Evolutionary conservation across 768 basidiomycete genomes (phyloP).

Genomic region (Lentinula raphanica): DNA sequence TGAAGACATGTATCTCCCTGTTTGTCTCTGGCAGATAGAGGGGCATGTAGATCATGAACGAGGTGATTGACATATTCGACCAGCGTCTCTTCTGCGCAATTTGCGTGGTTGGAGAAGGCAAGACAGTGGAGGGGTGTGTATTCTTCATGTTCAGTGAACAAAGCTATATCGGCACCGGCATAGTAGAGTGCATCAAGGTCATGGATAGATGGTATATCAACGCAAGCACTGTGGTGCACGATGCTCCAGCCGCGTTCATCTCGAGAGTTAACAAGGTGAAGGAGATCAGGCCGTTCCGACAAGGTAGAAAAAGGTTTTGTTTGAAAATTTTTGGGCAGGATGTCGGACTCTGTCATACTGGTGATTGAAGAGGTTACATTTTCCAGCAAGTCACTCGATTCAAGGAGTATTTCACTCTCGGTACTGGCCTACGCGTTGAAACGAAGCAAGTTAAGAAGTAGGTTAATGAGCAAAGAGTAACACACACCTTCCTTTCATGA

Average conservation of each 20-base stretch:
- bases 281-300: conserved; percentile 30
- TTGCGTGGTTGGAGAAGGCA: conserved; percentile 33
- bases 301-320: conserved; percentile 49
- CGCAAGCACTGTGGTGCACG: conserved; percentile 64
- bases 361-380: conserved; percentile 31
- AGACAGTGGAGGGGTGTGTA: conserved; percentile 68
- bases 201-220: conserved; percentile 49
- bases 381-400: conserved; percentile 26
- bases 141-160: conserved; percentile 61
- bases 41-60: conserved; percentile 63
- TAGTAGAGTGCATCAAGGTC: conserved; percentile 67
- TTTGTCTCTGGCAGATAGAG: conserved; percentile 59
- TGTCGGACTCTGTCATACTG: conserved; percentile 31
- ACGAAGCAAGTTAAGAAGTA: too few relatives aligned
- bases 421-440: neutral
- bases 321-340: conserved; percentile 34
- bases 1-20: conserved; percentile 76
- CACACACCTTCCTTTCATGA: conserved; percentile 53
- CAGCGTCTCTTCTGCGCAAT: conserved; percentile 33
- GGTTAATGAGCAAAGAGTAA: too few relatives aligned
- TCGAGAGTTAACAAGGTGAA: conserved; percentile 61
- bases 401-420: conserved; percentile 18
- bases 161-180: conserved; percentile 68
- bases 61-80: conserved; percentile 63
- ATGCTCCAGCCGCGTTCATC: conserved; percentile 69